A percentile compares a stretch with the other conserved stretches of the same genome.
Conservation (phyloP, 192 early-diverging fungal species). For the Coemansia aciculifera region DNA sequence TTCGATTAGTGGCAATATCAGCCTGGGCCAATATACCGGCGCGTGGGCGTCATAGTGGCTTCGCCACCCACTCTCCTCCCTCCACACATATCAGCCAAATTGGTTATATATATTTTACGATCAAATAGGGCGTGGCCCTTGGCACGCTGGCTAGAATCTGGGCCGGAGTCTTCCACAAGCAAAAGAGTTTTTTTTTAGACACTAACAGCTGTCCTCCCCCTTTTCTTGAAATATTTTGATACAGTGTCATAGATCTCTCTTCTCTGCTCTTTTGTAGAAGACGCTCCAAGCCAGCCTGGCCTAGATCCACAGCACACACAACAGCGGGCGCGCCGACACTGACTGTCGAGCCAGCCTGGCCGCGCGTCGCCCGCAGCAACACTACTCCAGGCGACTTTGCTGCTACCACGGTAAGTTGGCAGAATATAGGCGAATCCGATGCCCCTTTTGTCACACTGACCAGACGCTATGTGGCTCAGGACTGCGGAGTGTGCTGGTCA, state of each 20-base stretch:
- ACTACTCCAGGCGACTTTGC: neutral
- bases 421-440: neutral
- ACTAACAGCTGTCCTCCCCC: neutral
- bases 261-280: neutral
- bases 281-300: neutral
- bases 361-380: slow-evolving; percentile 4
- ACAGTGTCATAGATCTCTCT: neutral
- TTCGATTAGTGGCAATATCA: neutral
- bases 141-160: neutral
- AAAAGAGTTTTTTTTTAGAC: neutral
- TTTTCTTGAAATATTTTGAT: neutral
- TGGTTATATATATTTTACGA: neutral
- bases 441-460: neutral
- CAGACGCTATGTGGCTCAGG: neutral
- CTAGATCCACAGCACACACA: neutral
- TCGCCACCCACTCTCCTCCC: neutral
- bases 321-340: slow-evolving; percentile 5
- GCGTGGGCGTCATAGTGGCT: slow-evolving; percentile 4
- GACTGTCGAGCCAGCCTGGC: slow-evolving; percentile 1
- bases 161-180: neutral
- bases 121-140: slow-evolving; percentile 1
- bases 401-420: neutral
- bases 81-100: neutral
- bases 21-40: slow-evolving; percentile 1
- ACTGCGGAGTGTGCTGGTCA: neutral